Evolutionary conservation across 441 rosid species (phyloP).

Genomic region (Pelargonium myrrhifolium): DNA sequence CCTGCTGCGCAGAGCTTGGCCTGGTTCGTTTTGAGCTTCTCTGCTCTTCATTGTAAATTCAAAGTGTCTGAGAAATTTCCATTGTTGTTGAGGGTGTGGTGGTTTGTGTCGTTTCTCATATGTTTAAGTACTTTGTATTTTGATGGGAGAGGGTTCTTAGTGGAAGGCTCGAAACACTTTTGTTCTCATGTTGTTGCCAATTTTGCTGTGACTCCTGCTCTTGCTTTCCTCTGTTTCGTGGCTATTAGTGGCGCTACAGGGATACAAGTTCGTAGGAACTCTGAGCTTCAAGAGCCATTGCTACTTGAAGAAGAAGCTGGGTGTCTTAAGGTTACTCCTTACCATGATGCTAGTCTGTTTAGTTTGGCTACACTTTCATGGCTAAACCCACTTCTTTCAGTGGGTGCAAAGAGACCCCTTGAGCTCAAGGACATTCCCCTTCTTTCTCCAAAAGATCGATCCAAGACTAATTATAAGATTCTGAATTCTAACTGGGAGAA

Average conservation of each 20-base stretch:
- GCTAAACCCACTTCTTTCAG: conserved; percentile 88
- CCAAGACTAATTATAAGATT: conserved; percentile 78
- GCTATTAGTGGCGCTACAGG: conserved; percentile 70
- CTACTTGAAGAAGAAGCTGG: conserved; percentile 70
- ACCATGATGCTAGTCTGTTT: conserved; percentile 61
- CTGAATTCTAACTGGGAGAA: conserved; percentile 92
- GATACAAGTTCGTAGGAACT: conserved; percentile 45
- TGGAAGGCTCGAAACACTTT: conserved; percentile 46
- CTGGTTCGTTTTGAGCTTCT: conserved; percentile 73
- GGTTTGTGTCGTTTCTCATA: conserved; percentile 63
- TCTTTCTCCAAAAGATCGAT: conserved; percentile 73
- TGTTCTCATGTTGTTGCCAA: conserved; percentile 66
- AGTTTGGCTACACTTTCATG: conserved; percentile 87
- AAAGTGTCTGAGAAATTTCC: conserved; percentile 77
- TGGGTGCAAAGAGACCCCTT: conserved; percentile 90
- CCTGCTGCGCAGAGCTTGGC: conserved; percentile 72
- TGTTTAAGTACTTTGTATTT: conserved; percentile 62
- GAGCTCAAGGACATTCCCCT: conserved; percentile 99
- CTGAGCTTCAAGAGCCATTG: conserved; percentile 81
- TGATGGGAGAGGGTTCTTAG: conserved; percentile 54
- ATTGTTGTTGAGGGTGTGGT: conserved; percentile 74
- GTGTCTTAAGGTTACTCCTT: conserved; percentile 78
- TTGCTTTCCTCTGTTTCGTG: conserved; percentile 72
- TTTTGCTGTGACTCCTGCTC: conserved; percentile 75
- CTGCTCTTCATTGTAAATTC: conserved; percentile 71